phyloP scores from a whole-genome alignment of 768 basidiomycete genomes.

The Hypholoma fasciculare region DNA sequence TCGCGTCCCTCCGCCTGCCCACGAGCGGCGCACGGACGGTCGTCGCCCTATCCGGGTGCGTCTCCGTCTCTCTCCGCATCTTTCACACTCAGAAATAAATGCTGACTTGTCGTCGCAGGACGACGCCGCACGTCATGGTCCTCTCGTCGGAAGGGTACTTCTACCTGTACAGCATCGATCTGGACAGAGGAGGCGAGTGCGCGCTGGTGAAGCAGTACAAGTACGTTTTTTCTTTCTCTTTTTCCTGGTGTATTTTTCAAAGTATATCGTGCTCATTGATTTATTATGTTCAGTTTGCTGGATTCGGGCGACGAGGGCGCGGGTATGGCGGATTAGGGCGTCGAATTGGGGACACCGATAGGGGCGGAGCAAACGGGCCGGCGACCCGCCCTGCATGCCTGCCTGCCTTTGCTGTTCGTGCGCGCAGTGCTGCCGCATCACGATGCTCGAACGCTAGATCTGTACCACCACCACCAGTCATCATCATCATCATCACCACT shows the following conservation, averaged over 20 bases:
- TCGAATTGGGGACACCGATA: background rate
- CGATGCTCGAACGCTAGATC: no score
- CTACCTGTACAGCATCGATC: conserved; percentile 93
- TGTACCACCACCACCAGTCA: no score
- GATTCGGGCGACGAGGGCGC: conserved; percentile 29
- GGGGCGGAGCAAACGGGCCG: background rate
- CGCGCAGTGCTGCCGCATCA: no score
- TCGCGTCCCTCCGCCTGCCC: conserved; percentile 87
- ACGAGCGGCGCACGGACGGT: conserved; percentile 77
- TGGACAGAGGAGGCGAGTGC: conserved; percentile 96
- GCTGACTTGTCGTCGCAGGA: conserved; percentile 40
- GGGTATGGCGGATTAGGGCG: conserved; percentile 1
- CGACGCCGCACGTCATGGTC: conserved; percentile 96
- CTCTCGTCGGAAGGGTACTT: conserved; percentile 95
- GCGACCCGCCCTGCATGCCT: no score
- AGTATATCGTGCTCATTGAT: no score
- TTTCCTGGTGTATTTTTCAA: no score
- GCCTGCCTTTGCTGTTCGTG: no score
- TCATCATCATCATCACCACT: no score
- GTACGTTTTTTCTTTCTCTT: conserved; percentile 28
- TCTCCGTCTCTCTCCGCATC: conserved; percentile 13
- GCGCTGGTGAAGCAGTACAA: conserved; percentile 93
- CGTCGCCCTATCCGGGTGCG: conserved; percentile 87
- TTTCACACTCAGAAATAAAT: background rate
- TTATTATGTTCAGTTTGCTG: conserved; percentile 23